Percentiles rank a stretch among this genome's conserved stretches.
Conservation (phyloP, 768 basidiomycete genomes). For the Leccinellum albellum region DNA sequence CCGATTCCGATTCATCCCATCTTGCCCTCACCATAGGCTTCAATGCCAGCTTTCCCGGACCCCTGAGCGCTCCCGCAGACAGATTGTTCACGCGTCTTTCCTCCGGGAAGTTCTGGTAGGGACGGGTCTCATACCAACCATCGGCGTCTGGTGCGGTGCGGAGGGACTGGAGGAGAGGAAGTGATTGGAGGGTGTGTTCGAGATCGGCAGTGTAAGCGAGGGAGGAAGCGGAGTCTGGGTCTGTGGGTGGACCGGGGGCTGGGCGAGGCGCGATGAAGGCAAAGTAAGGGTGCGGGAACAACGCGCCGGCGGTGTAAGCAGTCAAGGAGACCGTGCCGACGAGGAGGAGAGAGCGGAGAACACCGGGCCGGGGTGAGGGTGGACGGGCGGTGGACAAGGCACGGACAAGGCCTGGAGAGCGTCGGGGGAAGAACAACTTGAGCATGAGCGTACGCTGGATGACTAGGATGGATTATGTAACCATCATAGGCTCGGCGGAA, state of each 20-base stretch:
- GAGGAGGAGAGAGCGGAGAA: constrained; percentile 19
- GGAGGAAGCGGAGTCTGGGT: constrained; percentile 54
- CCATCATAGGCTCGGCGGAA: constrained; percentile 3
- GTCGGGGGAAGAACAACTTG: constrained; percentile 6
- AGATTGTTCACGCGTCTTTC: constrained; percentile 77
- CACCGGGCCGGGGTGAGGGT: background rate
- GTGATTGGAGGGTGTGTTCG: constrained; percentile 63
- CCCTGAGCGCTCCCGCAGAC: constrained; percentile 79
- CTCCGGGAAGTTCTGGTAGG: constrained; percentile 66
- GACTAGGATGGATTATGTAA: constrained; percentile 10
- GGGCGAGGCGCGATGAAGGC: constrained; percentile 71
- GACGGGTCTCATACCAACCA: constrained; percentile 76
- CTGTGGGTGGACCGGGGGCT: constrained; percentile 64
- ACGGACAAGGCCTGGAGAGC: constrained; percentile 7
- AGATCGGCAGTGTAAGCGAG: constrained; percentile 53
- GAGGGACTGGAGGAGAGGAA: constrained; percentile 55
- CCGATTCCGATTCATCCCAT: constrained; percentile 70
- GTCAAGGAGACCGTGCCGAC: constrained; percentile 21
- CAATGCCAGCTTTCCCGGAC: constrained; percentile 82
- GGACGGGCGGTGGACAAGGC: constrained; percentile 15
- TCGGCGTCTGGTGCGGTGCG: constrained; percentile 46
- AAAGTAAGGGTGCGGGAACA: constrained; percentile 66
- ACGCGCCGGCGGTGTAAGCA: constrained; percentile 51
- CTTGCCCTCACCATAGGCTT: constrained; percentile 71
- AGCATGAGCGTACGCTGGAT: background rate